These are phyloP conservation scores for Drechslera avenae DNA, from an alignment of 2,329 filamentous ascomycete genomes.

Conservation along the genomic window DNA sequence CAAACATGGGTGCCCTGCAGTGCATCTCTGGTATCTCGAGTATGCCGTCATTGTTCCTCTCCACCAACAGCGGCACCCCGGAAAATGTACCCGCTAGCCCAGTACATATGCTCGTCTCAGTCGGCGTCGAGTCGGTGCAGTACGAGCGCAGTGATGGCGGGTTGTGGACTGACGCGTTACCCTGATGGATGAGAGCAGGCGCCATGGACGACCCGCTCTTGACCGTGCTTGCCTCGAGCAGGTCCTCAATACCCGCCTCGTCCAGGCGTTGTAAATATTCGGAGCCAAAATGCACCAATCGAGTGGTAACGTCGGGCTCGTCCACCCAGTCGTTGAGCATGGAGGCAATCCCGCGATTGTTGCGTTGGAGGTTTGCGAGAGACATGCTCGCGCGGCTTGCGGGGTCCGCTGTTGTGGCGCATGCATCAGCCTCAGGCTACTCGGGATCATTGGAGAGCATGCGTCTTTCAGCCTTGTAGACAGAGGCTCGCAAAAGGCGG, in stretches of 20 bases:
- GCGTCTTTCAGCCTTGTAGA: slow-evolving; percentile 14
- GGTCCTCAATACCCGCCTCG: slow-evolving; percentile 15
- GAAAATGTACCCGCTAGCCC: slow-evolving; percentile 27
- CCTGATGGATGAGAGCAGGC: slow-evolving; percentile 37
- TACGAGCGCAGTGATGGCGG: slow-evolving; percentile 36
- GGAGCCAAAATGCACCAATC: slow-evolving; percentile 30
- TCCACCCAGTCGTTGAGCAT: slow-evolving; percentile 34
- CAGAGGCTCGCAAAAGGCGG: neutral
- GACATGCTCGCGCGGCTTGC: slow-evolving; percentile 22
- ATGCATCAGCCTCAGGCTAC: slow-evolving; percentile 20
- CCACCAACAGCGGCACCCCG: slow-evolving; percentile 32
- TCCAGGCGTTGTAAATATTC: slow-evolving; percentile 16
- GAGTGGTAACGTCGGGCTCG: slow-evolving; percentile 33
- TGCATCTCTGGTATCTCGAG: slow-evolving; percentile 23
- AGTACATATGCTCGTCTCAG: slow-evolving; percentile 37
- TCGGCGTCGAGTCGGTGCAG: slow-evolving; percentile 29
- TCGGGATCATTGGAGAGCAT: slow-evolving; percentile 8
- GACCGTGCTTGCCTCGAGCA: slow-evolving; percentile 17
- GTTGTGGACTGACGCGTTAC: slow-evolving; percentile 21
- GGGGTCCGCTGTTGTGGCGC: slow-evolving; percentile 23
- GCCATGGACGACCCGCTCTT: slow-evolving; percentile 39
- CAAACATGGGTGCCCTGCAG: slow-evolving; percentile 23
- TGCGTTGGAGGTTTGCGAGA: slow-evolving; percentile 28
- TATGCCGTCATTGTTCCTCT: slow-evolving; percentile 31
- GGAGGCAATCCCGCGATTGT: slow-evolving; percentile 24